A percentile compares a stretch with the other conserved stretches of the same genome.
phyloP scores from a whole-genome alignment of 352 stramenopile species.

The Phytophthora aleatoria region DNA sequence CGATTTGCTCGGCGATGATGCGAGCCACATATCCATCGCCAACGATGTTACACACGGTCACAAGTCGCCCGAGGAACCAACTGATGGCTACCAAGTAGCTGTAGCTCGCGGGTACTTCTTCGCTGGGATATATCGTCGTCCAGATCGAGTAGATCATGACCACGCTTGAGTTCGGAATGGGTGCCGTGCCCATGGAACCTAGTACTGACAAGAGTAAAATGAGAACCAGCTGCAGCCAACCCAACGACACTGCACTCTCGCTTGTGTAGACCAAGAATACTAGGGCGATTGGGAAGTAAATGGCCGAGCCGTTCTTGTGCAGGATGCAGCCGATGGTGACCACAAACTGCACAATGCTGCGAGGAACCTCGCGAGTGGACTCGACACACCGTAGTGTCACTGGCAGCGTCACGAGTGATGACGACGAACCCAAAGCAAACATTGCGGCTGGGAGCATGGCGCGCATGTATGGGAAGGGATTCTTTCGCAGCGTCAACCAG shows the following conservation, averaged over 20 bases:
- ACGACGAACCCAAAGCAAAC: slow-evolving; percentile 73
- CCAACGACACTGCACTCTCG: slow-evolving; percentile 40
- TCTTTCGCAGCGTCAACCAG: slow-evolving; percentile 48
- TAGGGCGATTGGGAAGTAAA: slow-evolving; percentile 72
- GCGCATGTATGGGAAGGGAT: slow-evolving; percentile 63
- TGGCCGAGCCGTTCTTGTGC: slow-evolving; percentile 81
- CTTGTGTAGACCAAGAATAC: slow-evolving; percentile 71
- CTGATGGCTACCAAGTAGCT: slow-evolving; percentile 77
- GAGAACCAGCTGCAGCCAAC: slow-evolving; percentile 53
- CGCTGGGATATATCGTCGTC: slow-evolving; percentile 65
- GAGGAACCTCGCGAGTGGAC: slow-evolving; percentile 60
- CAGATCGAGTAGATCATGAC: slow-evolving; percentile 83
- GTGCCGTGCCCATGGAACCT: slow-evolving; percentile 60
- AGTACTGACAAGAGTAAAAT: slow-evolving; percentile 70
- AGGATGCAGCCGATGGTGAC: slow-evolving; percentile 71
- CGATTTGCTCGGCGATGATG: slow-evolving; percentile 78
- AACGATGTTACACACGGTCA: slow-evolving; percentile 74
- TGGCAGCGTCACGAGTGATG: slow-evolving; percentile 69
- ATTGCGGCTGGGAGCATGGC: slow-evolving; percentile 64
- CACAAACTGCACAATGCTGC: slow-evolving; percentile 65
- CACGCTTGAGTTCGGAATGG: slow-evolving; percentile 71
- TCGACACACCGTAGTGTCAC: slow-evolving; percentile 72
- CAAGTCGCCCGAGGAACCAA: slow-evolving; percentile 74
- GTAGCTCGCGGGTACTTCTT: slow-evolving; percentile 62
- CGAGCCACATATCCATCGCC: slow-evolving; percentile 72